Evolutionary conservation across 192 early-diverging fungal genomes (phyloP), one percentile per base, ranked within the genome.

Genomic region (Umbelopsis ramanniana): DNA sequence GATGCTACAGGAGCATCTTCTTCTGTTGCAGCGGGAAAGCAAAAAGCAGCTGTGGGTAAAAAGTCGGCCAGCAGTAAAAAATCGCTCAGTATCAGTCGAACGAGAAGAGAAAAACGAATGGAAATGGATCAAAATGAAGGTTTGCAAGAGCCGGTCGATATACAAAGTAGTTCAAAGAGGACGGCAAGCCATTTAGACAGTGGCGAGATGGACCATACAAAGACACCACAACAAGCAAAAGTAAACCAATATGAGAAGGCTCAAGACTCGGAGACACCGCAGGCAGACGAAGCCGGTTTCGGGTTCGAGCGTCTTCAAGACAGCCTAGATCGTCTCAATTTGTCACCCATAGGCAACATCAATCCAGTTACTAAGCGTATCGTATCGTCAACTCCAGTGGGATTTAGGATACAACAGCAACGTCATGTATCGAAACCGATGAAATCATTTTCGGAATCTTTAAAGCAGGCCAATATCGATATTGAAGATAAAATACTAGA

Each of bases 31-130:
- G 26, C 57, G 19, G 57, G 57, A 35, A 63, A 63, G 12, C 57
- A 63, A 37, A 63, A 63, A 17, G 17, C 12, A 6, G 10, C 33
- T 14, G n/a, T 37, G 11, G 57, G 12, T 1, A 17, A 37, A n/a
- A 63, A 63, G 26, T 12, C 33, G 3, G 4, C 15, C 3, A 26
- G 29, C 7, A 35, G 8, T 5, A 63, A 63, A 35, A 63, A 63
- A 19, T 63, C 57, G 23, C 57, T 63, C n/a, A 63, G 57, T 26
- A 29, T 63, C 57, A 63, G 57, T 26, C 57, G 57, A 37, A 63
- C 57, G 17, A 11, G 57, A 37, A 63, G 33, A 26, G 29, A 63
- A 35, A 63, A 37, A 37, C 12, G 35, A 63, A 9, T 37, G 0
- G 17, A 37, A 37, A 63, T 63, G 57, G 24, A 63, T 19, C 57